These are phyloP conservation scores for Penicillium daleae DNA, from an alignment of 495 filamentous ascomycete species.

Conservation along the genomic window DNA sequence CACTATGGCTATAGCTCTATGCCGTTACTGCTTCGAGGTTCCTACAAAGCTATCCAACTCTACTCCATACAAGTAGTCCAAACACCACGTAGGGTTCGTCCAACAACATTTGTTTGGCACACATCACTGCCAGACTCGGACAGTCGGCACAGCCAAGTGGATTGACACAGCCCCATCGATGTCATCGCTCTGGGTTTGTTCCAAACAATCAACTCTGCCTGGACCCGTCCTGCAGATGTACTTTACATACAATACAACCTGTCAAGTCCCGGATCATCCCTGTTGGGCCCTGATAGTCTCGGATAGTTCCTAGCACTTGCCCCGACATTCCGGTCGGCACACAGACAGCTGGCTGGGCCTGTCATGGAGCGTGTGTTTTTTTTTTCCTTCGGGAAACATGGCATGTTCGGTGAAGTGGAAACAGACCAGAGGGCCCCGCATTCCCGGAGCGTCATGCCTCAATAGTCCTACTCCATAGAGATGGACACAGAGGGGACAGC, in stretches of 20 bases:
- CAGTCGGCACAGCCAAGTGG: slow-evolving; percentile 15
- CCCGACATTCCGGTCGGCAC: slow-evolving; percentile 6
- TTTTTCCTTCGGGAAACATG: slow-evolving; percentile 13
- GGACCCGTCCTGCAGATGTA: background rate
- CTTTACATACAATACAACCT: background rate
- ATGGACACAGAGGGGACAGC: background rate
- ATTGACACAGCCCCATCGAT: slow-evolving; percentile 31
- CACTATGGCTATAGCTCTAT: background rate
- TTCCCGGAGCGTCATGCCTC: slow-evolving; percentile 26
- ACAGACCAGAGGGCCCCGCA: slow-evolving; percentile 30
- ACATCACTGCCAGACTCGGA: background rate
- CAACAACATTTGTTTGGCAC: background rate
- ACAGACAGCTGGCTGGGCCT: slow-evolving; percentile 5
- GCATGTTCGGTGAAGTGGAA: slow-evolving; percentile 24
- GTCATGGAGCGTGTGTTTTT: slow-evolving; percentile 11
- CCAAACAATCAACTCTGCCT: slow-evolving; percentile 10
- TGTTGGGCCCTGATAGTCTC: background rate
- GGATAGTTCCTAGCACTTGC: no score
- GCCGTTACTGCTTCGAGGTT: background rate
- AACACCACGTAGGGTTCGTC: background rate
- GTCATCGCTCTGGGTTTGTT: slow-evolving; percentile 24
- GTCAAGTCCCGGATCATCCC: background rate
- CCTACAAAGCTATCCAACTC: background rate
- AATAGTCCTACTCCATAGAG: slow-evolving; percentile 1
- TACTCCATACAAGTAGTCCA: background rate